These are phyloP conservation scores for Talaromyces sp. DNA, from an alignment of 2,329 filamentous ascomycete genomes.

Conservation along the genomic window DNA sequence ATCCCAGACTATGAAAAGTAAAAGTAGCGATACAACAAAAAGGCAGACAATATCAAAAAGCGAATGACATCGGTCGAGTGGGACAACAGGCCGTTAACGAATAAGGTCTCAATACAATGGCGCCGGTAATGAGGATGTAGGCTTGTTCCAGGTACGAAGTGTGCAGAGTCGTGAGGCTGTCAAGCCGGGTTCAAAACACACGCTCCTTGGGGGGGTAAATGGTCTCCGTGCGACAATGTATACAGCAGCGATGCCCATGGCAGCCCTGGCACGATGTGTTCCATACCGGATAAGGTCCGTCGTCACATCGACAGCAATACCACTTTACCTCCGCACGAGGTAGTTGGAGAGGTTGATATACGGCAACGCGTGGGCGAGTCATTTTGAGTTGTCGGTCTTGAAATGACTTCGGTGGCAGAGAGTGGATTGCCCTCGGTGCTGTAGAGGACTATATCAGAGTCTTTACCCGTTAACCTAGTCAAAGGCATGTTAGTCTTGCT, in stretches of 20 bases:
- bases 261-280: neutral
- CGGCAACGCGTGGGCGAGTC: neutral
- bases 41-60: neutral
- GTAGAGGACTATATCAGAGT: neutral
- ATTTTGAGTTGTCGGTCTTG: neutral
- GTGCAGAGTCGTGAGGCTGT: neutral
- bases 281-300: constrained; percentile 7
- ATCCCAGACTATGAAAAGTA: neutral
- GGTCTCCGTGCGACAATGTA: neutral
- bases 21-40: neutral
- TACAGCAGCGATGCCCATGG: neutral
- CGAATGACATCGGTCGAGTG: neutral
- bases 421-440: neutral
- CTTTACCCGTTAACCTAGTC: neutral
- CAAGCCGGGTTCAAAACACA: neutral
- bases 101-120: neutral
- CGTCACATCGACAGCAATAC: neutral
- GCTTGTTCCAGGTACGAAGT: neutral
- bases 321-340: neutral
- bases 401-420: neutral
- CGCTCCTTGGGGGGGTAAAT: neutral
- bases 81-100: neutral
- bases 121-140: neutral
- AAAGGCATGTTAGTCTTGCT: neutral
- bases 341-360: neutral